Evolutionary conservation across 1,284 basidiomycete species (phyloP).

Genomic region (Sporisorium reilianum): DNA sequence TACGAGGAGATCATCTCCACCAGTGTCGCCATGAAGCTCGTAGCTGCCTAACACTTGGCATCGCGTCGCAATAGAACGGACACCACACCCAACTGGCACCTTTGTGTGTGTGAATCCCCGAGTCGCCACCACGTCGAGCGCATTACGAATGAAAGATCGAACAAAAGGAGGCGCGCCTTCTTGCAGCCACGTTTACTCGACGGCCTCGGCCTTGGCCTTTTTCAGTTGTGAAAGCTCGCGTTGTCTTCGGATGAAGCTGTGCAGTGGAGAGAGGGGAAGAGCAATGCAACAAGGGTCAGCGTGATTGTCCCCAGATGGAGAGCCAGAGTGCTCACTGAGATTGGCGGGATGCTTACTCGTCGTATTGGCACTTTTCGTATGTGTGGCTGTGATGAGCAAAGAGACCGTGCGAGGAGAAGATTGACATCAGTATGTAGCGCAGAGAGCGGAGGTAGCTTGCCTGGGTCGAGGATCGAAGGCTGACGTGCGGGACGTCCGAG

Average conservation of each 20-base stretch:
- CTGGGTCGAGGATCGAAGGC: background rate
- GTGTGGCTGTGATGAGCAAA: constrained; percentile 49
- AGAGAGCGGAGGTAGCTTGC: background rate
- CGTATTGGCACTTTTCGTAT: constrained; percentile 67
- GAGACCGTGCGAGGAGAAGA: background rate
- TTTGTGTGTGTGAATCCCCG: background rate
- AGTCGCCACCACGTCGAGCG: background rate
- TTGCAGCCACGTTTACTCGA: constrained; percentile 9
- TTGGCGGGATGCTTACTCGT: constrained; percentile 54
- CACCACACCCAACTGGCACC: background rate
- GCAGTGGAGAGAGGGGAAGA: background rate
- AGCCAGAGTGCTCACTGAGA: too few species aligned
- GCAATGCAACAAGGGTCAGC: background rate
- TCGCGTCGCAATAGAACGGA: background rate
- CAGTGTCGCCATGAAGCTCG: constrained; percentile 52
- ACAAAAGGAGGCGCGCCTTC: background rate
- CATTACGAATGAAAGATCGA: background rate
- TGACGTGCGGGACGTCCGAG: background rate
- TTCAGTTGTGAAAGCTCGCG: constrained; percentile 54
- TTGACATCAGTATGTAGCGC: constrained; percentile 19
- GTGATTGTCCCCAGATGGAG: background rate
- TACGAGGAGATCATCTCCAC: constrained; percentile 49
- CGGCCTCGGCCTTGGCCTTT: constrained; percentile 35
- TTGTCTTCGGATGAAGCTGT: constrained; percentile 60
- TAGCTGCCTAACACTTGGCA: constrained; percentile 22